Base-by-base conservation (phyloP, 1,139 yeast species). In the Candida pseudocylindracea region DNA sequence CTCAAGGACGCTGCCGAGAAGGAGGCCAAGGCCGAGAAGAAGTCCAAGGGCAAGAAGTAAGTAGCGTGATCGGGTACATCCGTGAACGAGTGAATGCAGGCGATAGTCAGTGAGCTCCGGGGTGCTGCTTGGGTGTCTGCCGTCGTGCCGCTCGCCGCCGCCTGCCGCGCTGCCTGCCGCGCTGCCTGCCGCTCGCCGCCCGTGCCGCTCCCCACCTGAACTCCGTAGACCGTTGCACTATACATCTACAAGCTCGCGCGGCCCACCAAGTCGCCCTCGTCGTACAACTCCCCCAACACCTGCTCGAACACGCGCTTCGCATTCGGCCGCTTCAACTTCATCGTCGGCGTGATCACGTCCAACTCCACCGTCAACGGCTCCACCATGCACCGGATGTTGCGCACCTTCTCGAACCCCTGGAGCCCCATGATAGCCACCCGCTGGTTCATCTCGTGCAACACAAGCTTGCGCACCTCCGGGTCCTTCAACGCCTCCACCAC, bases 1-100 rank as follows among this genome's bases (percentile, higher is more conserved):
- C 75, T 85, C 56, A 83, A 83, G 76, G 94, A 81, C 58, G 78
- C 76, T 65, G 73, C 80, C 55, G 83, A 72, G 51, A 76, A 79
- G 66, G 85, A 78, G 56, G 36, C 35, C 36, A 36, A 34, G 35
- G 37, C 37, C 35, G 35, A 35, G 31, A 36, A 36, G 36, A 37
- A 37, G 35, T 36, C 20, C 20, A 15, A 15, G 20, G 20, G 20
- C 20, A 15, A 15, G 20, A 15, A 15, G 20, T 15, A 15, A 15
- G 20, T 15, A 15, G 20, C 20, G 20, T 15, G 20, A 15, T 15
- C 20, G 20, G 20, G 20, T 15, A 15, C 20, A 15, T 15, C 20
- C 20, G 20, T 15, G 20, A 15, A 15, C 20, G 20, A 15, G 20
- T 15, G 20, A 15, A 15, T 15, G 20, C 20, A 15, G 20, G 20